These are phyloP conservation scores for Citeromyces nyonsensis DNA, from an alignment of 805 yeast genomes.

Conservation along the genomic window DNA sequence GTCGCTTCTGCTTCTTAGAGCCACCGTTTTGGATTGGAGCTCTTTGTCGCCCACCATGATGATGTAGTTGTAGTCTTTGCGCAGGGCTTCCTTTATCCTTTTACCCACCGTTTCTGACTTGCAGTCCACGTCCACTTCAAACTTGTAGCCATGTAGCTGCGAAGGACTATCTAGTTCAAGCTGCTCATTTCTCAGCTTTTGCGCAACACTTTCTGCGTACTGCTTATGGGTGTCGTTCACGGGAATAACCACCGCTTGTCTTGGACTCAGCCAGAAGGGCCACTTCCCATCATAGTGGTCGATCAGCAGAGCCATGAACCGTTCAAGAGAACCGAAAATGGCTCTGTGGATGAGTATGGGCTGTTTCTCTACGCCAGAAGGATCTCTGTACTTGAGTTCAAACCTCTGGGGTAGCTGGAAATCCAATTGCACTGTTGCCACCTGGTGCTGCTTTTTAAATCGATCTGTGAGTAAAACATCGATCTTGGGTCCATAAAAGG, in stretches of 20 bases:
- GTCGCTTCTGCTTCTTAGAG: constrained; percentile 45
- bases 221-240: constrained; percentile 46
- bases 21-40: constrained; percentile 35
- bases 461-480: constrained; percentile 77
- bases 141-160: constrained; percentile 41
- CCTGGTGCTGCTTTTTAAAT: constrained; percentile 72
- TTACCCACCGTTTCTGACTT: constrained; percentile 69
- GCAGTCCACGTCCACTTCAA: constrained; percentile 61
- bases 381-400: constrained; percentile 48
- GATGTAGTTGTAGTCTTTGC: constrained; percentile 63
- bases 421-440: constrained; percentile 90
- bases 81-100: constrained; percentile 66
- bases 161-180: constrained; percentile 23
- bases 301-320: constrained; percentile 80
- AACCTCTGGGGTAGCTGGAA: constrained; percentile 87
- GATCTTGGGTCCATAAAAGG: constrained; percentile 91
- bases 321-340: constrained; percentile 84
- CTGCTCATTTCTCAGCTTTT: constrained; percentile 29
- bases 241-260: constrained; percentile 80
- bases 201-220: constrained; percentile 33
- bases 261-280: constrained; percentile 96
- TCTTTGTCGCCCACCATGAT: constrained; percentile 86
- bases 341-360: constrained; percentile 98
- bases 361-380: constrained; percentile 31
- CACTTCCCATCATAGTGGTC: constrained; percentile 88